Conservation (phyloP, 202 grass and related monocot genomes). For the Dendrocalamus latiflorus region DNA sequence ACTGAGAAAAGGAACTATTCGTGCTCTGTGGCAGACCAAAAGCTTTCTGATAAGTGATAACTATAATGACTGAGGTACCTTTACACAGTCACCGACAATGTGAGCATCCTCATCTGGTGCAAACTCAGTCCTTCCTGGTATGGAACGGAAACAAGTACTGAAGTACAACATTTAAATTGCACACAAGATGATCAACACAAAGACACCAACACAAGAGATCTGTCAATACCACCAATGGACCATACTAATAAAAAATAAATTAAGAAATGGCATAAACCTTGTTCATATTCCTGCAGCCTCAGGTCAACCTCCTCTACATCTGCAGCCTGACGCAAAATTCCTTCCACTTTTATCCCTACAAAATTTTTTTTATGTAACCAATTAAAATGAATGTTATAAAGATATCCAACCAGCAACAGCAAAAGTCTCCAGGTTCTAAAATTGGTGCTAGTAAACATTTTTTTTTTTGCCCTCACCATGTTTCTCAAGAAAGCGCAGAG, state of each 20-base stretch:
- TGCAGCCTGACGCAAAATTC: slow-evolving; percentile 92
- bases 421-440: background rate
- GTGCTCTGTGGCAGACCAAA: background rate
- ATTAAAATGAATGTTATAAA: slow-evolving; percentile 8
- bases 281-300: slow-evolving; percentile 92
- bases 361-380: slow-evolving; percentile 34
- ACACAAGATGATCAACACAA: slow-evolving; percentile 5
- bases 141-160: slow-evolving; percentile 20
- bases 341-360: too few relatives aligned
- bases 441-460: too few relatives aligned
- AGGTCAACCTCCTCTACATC: slow-evolving; percentile 95
- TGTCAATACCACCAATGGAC: background rate
- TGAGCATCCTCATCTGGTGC: too few relatives aligned
- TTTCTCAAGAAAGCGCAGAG: too few relatives aligned
- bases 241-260: slow-evolving; percentile 20
- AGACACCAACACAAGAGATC: background rate
- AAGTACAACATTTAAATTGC: slow-evolving; percentile 15
- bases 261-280: slow-evolving; percentile 65
- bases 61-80: slow-evolving; percentile 45
- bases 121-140: slow-evolving; percentile 83
- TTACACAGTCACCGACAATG: slow-evolving; percentile 93
- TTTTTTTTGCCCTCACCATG: too few relatives aligned
- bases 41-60: background rate
- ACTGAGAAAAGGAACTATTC: background rate
- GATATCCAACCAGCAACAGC: slow-evolving; percentile 11